Evolutionary conservation across 2,329 filamentous ascomycete genomes (phyloP), one percentile per base, ranked within the genome.

Genomic region (Simplicillium sp.): DNA sequence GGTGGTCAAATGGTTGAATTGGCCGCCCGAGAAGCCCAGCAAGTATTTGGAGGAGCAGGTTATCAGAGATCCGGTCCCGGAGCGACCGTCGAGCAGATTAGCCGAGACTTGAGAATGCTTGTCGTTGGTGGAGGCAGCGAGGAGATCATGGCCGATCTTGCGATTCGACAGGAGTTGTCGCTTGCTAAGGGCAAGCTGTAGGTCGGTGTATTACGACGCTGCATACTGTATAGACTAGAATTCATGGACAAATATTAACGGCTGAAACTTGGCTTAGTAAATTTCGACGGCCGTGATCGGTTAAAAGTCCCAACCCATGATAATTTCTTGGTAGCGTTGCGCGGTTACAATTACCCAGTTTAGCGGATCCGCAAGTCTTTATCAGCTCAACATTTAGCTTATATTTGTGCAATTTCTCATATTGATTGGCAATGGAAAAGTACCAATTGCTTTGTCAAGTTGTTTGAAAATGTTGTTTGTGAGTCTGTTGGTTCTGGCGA

Each of bases 121-220:
- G 39, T 73, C 9, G 62, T 75, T 1, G 71, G 71, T 3, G 71
- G 71, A 11, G 72, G 71, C 0, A 74, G 71, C 43, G 72, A 76
- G 44, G 72, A 75, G 52, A 73, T 76, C 40, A 60, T 75, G 36
- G 62, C 65, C 0, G 71, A 76, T 46, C 47, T 75, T 29, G 67
- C 69, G 2, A 59, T 74, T n/a, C 62, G 66, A 4, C 67, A 73
- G 48, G 71, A 75, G 43, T 40, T 54, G 33, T 46, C 41, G 34
- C 34, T 48, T 45, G 47, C 48, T 8, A 43, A 37, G 12, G 28
- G 48, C 13, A 54, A 53, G n/a, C 42, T 54, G 11, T 53, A 38
- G 40, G 29, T 42, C 3, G 45, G 38, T 11, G 29, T 17, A 9
- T 7, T 35, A 7, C 37, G 38, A 11, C 39, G 18, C 16, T 33